Base-by-base conservation (phyloP, 2,329 filamentous ascomycete species). In the Epichloe sylvatica region DNA sequence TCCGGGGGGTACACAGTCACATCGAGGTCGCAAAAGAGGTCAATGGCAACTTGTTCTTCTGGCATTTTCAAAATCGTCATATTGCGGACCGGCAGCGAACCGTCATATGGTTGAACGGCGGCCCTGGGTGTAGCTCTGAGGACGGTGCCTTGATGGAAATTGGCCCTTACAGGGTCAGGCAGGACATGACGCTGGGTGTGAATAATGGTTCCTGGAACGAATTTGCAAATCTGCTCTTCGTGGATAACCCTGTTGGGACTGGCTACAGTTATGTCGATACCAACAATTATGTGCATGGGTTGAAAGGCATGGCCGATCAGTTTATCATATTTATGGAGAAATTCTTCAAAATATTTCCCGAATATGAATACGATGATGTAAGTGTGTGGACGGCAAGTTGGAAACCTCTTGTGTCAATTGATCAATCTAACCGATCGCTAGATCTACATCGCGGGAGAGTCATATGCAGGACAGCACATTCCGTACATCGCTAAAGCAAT, bases 201-300 rank as follows among this genome's bases (percentile, higher is more conserved):
- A 96, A 96, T 65, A 84, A 94, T 49, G 92, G 92, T n/a, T 90
- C 89, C 1, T 98, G 94, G 94, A 85, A 95, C 66, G 91, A 98
- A 70, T 98, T 97, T 62, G 88, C 92, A 55, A 98, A 98, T 61
- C 68, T 98, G 47, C 78, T 98, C 52, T 98, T 98, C 62, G 87
- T 98, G 52, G 92, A 98, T 63, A 94, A 97, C 63, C 92, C 92
- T 0, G 90, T 97, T 36, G 94, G 92, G 12, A 96, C 91, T 1
- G 92, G 92, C 3, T 98, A 86, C 71, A 98, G 92, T 68, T 97
- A 92, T 62, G 90, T 90, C 62, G 84, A 95, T 62, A 92, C 87
- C 13, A 78, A 98, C 65, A 86, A 81, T 60, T 97, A 86, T 62
- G 65, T 96, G 17, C 80, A 83, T 56, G 91, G 96, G 64, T 75